These are phyloP conservation scores for Zea mays DNA, from an alignment of 176 grass and related monocot species.

Conservation along the genomic window Zm-B73-REFERENCE-NAM-5.0 NC_050098.1:231578501-231579000, in stretches of 20 bases:
- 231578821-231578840: conserved; percentile 96
- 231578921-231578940: conserved; percentile 24
- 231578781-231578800: conserved; percentile 51
- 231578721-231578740: background rate
- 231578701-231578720: background rate
- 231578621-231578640: background rate
- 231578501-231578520: conserved; percentile 63
- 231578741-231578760: background rate
- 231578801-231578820: conserved; percentile 88
- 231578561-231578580: conserved; percentile 89
- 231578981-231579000: background rate
- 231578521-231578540: conserved; percentile 87
- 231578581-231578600: conserved; percentile 65
- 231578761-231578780: background rate
- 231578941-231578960: background rate
- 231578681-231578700: background rate
- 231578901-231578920: conserved; percentile 16
- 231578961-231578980: background rate
- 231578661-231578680: background rate
- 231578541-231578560: conserved; percentile 85
- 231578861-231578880: conserved; percentile 88
- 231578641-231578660: background rate
- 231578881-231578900: background rate
- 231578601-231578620: background rate
- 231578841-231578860: conserved; percentile 97